Evolutionary conservation across 495 filamentous ascomycete genomes (phyloP).

Genomic region (Penicillium ochrochloron): DNA sequence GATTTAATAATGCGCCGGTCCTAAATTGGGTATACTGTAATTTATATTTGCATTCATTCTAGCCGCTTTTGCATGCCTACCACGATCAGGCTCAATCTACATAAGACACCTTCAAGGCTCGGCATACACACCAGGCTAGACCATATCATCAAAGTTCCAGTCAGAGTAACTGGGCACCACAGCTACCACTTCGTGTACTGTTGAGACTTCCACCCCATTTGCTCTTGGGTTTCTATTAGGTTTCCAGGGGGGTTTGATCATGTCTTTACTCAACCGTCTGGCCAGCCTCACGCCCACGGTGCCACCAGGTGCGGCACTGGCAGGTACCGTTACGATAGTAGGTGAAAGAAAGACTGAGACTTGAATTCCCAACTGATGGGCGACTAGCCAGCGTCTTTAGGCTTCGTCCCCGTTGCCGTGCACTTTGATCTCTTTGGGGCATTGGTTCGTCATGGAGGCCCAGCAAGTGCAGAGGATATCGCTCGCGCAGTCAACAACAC

Average conservation of each 20-base stretch:
- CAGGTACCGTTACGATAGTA: conserved; percentile 36
- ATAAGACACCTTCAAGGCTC: not conserved
- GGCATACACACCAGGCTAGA: not conserved
- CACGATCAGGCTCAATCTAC: not conserved
- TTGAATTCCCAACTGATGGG: not conserved
- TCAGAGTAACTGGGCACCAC: not conserved
- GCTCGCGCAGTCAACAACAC: conserved; percentile 26
- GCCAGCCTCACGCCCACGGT: conserved; percentile 10
- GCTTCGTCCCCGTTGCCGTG: conserved; percentile 44
- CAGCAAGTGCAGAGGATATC: conserved; percentile 34
- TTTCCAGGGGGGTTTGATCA: not conserved
- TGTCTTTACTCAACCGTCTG: conserved; percentile 29
- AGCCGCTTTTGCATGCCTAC: not conserved
- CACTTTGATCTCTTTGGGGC: conserved; percentile 41
- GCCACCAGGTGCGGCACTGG: conserved; percentile 34
- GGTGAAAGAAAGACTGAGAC: conserved; percentile 5
- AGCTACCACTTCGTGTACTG: not conserved
- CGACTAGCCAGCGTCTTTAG: conserved; percentile 36
- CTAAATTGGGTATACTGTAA: not conserved
- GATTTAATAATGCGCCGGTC: not conserved
- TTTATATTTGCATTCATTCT: not conserved
- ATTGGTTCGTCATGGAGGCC: conserved; percentile 27
- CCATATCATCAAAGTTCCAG: not conserved
- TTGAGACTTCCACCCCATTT: not conserved
- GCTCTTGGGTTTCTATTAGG: not conserved